Conservation (phyloP, 139 green algal species). For the Coelastrella sp. region DNA sequence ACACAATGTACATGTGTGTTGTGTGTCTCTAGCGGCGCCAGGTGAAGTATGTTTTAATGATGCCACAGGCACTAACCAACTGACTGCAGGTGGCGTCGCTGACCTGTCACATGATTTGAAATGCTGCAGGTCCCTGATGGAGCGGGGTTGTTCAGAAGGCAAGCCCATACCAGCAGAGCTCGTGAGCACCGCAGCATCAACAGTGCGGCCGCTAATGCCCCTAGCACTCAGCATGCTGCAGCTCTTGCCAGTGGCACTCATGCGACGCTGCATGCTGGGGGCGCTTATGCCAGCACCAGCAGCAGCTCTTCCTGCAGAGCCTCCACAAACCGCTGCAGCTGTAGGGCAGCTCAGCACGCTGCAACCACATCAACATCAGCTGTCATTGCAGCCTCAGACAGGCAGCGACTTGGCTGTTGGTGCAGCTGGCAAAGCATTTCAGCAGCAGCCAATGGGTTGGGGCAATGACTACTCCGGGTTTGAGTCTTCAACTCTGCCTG, state of each 20-base stretch:
- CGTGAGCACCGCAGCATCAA: not conserved
- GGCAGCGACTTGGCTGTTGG: too few species aligned
- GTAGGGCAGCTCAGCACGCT: not conserved
- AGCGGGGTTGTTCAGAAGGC: not conserved
- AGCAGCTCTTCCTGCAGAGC: not conserved
- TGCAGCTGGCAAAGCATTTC: too few species aligned
- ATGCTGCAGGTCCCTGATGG: not conserved
- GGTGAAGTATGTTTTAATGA: too few species aligned
- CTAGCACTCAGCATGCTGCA: not conserved
- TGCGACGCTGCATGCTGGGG: not conserved
- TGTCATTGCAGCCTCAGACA: not conserved
- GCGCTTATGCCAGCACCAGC: not conserved
- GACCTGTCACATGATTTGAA: not conserved
- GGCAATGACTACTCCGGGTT: not conserved
- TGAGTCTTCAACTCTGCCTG: not conserved
- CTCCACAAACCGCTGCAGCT: not conserved
- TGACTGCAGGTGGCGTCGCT: not conserved
- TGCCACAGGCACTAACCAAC: too few species aligned
- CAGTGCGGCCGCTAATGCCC: not conserved
- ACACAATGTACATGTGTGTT: too few species aligned
- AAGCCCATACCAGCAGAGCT: conserved; percentile 1
- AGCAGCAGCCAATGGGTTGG: not conserved
- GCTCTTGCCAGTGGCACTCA: conserved; percentile 22
- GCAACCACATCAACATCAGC: not conserved
- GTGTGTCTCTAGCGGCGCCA: too few species aligned